These are phyloP conservation scores for Beauveria sp. DNA, from an alignment of 2,329 filamentous ascomycete species.

Conservation along the genomic window DNA sequence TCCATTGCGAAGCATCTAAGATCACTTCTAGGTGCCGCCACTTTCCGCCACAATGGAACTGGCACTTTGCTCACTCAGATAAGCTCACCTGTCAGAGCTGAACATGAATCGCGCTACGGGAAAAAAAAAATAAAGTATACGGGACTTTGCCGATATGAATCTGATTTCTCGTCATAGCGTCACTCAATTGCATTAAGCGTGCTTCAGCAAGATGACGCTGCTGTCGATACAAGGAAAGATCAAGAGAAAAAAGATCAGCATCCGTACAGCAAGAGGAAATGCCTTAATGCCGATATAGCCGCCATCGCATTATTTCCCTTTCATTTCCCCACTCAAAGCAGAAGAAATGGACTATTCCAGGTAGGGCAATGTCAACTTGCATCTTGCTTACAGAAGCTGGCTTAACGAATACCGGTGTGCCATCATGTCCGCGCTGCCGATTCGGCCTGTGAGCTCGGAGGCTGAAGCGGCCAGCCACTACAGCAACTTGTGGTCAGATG, in stretches of 20 bases:
- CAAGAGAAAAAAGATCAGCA: neutral
- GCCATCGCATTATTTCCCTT: neutral
- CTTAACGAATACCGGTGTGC: neutral
- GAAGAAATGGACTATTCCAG: neutral
- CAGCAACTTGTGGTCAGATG: neutral
- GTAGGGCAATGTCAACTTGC: neutral
- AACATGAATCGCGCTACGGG: neutral
- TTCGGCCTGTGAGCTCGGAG: neutral
- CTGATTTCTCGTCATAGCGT: neutral
- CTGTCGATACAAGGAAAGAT: neutral
- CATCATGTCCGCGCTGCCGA: neutral
- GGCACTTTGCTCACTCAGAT: neutral
- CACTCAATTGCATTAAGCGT: neutral
- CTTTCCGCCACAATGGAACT: neutral
- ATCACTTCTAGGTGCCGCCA: conserved; percentile 1
- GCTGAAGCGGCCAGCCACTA: neutral
- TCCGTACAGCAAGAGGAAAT: neutral
- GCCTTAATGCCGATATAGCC: neutral
- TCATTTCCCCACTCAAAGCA: neutral
- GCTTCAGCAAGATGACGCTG: neutral
- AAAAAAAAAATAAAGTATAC: neutral
- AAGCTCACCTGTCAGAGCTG: neutral
- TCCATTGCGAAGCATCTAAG: conserved; percentile 3
- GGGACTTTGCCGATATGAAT: neutral
- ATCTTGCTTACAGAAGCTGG: too few species aligned